Percentiles rank a stretch among this genome's conserved stretches.
phyloP scores from a whole-genome alignment of 352 stramenopile genomes.

The Aphanomyces cochlioides region DNA sequence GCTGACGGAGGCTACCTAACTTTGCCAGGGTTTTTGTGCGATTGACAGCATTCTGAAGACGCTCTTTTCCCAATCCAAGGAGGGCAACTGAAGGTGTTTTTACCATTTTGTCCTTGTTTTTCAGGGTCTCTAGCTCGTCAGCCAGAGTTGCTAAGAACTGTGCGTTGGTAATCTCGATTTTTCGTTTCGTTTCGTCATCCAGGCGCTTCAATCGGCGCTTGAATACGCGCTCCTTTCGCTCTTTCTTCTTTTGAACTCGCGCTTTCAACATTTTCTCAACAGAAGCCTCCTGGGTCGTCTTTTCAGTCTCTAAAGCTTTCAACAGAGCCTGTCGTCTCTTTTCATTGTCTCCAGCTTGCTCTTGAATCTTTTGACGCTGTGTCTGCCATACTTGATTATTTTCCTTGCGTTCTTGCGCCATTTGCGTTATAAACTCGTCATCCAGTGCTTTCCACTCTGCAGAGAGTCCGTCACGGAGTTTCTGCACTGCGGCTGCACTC shows the following conservation, averaged over 20 bases:
- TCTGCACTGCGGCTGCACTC: slow-evolving; percentile 6
- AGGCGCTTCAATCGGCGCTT: slow-evolving; percentile 40
- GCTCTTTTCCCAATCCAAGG: slow-evolving; percentile 25
- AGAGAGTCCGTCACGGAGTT: not conserved
- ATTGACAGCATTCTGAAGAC: slow-evolving; percentile 1
- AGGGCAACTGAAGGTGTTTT: slow-evolving; percentile 34
- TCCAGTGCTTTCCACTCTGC: slow-evolving; percentile 10
- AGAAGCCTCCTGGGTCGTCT: not conserved
- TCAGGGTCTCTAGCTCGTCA: slow-evolving; percentile 34
- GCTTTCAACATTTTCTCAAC: slow-evolving; percentile 7
- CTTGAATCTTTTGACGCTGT: slow-evolving; percentile 25
- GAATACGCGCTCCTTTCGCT: slow-evolving; percentile 42
- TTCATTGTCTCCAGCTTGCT: slow-evolving; percentile 7
- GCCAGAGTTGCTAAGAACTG: slow-evolving; percentile 35
- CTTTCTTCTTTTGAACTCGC: slow-evolving; percentile 19
- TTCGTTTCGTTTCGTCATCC: slow-evolving; percentile 23
- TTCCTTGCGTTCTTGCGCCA: slow-evolving; percentile 25
- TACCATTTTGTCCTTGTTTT: slow-evolving; percentile 44
- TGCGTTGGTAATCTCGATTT: slow-evolving; percentile 15
- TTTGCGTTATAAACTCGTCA: not conserved
- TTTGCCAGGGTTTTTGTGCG: slow-evolving; percentile 8
- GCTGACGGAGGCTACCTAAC: not conserved
- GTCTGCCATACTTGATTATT: slow-evolving; percentile 30
- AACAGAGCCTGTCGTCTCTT: slow-evolving; percentile 30
- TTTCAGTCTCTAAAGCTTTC: slow-evolving; percentile 4